These are phyloP conservation scores for Mucor lusitanicus DNA, from an alignment of 371 early-diverging fungal genomes.

Conservation along the genomic window DNA sequence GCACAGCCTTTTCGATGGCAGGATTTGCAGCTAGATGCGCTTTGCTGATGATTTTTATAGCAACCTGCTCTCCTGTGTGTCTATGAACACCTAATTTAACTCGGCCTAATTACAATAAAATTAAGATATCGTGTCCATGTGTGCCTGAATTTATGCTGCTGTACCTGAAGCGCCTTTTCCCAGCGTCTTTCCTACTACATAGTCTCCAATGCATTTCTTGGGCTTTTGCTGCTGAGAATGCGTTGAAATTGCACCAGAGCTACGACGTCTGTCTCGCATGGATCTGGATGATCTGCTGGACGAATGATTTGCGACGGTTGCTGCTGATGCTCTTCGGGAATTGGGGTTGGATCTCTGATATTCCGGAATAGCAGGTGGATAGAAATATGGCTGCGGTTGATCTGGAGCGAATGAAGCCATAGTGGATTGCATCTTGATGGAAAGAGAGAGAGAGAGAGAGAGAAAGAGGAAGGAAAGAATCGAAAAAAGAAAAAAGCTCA, in stretches of 20 bases:
- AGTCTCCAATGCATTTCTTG: constrained; percentile 51
- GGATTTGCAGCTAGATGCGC: constrained; percentile 53
- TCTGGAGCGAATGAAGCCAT: constrained; percentile 7
- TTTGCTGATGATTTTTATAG: constrained; percentile 55
- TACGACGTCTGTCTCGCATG: constrained; percentile 40
- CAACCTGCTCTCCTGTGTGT: constrained; percentile 49
- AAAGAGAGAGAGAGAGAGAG: not conserved
- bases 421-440: constrained; percentile 11
- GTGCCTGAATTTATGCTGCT: not conserved
- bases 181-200: constrained; percentile 51
- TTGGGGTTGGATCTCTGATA: constrained; percentile 14
- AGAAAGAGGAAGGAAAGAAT: constrained; percentile 13
- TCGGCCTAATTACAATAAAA: constrained; percentile 29
- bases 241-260: constrained; percentile 44
- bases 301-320: constrained; percentile 19
- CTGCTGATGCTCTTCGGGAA: constrained; percentile 38
- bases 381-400: constrained; percentile 21
- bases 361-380: constrained; percentile 19
- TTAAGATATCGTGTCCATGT: not conserved
- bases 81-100: constrained; percentile 49
- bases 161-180: constrained; percentile 58
- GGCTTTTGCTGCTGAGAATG: constrained; percentile 38
- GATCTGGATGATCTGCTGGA: constrained; percentile 30
- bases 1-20: constrained; percentile 67
- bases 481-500: not conserved